phyloP scores from a whole-genome alignment of 805 yeast genomes.

The Myxozyma kluyveri region DNA sequence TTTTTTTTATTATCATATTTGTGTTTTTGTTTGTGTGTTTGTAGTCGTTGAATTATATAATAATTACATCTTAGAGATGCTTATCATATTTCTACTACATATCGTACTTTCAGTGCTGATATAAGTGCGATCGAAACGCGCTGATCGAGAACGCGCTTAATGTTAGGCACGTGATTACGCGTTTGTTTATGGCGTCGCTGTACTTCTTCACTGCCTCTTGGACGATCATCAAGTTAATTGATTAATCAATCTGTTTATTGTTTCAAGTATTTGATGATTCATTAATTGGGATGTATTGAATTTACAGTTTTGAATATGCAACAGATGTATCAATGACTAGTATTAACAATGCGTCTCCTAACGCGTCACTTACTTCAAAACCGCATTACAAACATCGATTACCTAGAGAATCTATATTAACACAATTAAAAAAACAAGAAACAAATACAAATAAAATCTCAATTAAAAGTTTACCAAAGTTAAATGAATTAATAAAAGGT shows the following conservation, averaged over 20 bases:
- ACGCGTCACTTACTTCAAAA: neutral
- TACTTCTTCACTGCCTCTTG: no score
- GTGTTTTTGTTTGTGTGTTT: neutral
- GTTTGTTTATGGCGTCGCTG: no score
- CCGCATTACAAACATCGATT: conserved; percentile 8
- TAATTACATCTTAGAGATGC: neutral
- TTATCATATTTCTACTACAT: neutral
- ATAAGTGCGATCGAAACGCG: neutral
- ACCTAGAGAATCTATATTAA: conserved; percentile 13
- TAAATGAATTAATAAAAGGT: conserved; percentile 21
- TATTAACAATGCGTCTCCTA: no score
- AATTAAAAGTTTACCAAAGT: conserved; percentile 10
- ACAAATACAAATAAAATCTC: conserved; percentile 10
- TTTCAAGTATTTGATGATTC: no score
- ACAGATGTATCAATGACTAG: no score
- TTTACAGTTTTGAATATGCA: no score
- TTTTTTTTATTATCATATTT: neutral
- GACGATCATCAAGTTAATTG: no score
- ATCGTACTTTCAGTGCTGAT: neutral
- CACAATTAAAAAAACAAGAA: conserved; percentile 5
- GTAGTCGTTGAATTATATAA: neutral
- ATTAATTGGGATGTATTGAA: no score
- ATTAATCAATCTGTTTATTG: no score
- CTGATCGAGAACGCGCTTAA: neutral
- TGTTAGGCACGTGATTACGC: no score